Evolutionary conservation across 257 asterid genomes (phyloP), one percentile per base, ranked within the genome.

Genomic region (Anisodus acutangulus): DNA sequence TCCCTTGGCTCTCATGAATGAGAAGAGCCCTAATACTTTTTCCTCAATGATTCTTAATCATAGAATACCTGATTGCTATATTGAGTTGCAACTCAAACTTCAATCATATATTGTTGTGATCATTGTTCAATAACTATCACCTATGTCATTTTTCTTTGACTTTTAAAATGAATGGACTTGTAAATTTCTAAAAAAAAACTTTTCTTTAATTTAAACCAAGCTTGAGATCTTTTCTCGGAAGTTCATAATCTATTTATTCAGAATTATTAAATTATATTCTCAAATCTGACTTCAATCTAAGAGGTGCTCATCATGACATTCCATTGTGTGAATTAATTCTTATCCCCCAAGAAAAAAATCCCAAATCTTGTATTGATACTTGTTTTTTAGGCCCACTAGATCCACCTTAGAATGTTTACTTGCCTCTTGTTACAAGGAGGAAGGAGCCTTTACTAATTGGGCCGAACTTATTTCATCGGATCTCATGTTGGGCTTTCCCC

Each of bases 1-100:
- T 19, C 59, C n/a, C 31, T 19, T 19, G 60, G 9, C 41, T 47
- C 60, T 47, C 59, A 74, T 49, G 41, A 74, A 60, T 67, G 9
- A 47, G 9, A 72, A 74, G 60, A 53, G 41, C 11, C 60, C n/a
- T 13, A 69, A 69, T 41, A 69, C 78, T 8, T 9, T 11, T 71
- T 49, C 35, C 55, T 74, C 55, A 74, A 74, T 74, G 43, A 74
- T 74, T 47, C 55, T 49, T 74, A 74, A 74, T 74, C 59, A 72
- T 72, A 22, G 57, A 43, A 72, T 47, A 10, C 59, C n/a, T 72
- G 6, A 72, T 72, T 72, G 59, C 59, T 22, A 72, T 31, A 31
- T 47, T 19, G 80, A 45, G 41, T 45, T 19, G 58, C 19, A 47
- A 72, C 6, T 47, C 59, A 45, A 45, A n/a, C 39, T 72, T 45